A percentile compares a stretch with the other conserved stretches of the same genome.
These are phyloP conservation scores for Skeletonema menzelii DNA, from an alignment of 108 stramenopile species.

Conservation along the genomic window DNA sequence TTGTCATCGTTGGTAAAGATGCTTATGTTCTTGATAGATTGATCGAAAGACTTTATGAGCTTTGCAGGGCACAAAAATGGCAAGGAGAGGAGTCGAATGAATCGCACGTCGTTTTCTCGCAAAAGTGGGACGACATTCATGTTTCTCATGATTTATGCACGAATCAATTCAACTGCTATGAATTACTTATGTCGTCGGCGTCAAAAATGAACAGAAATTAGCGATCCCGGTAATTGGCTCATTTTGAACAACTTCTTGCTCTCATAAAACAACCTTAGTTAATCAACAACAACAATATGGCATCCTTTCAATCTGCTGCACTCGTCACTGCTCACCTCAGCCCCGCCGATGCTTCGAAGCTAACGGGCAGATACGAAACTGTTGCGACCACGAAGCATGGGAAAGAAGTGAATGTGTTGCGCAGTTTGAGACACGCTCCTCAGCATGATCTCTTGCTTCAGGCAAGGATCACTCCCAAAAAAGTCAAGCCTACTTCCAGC, in stretches of 20 bases:
- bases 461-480: not conserved
- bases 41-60: not conserved
- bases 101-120: not conserved
- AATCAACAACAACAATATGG: not conserved
- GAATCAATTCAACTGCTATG: no score
- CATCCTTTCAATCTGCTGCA: not conserved
- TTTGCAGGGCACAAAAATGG: not conserved
- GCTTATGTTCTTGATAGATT: no score
- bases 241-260: no score
- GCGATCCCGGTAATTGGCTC: no score
- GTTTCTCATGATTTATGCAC: no score
- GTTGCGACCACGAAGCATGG: constrained; percentile 13
- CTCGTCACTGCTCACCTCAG: constrained; percentile 14
- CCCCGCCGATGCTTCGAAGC: constrained; percentile 11
- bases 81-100: not conserved
- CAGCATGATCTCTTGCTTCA: constrained; percentile 4
- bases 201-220: no score
- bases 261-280: not conserved
- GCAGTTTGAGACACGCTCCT: not conserved
- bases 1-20: not conserved
- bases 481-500: not conserved
- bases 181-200: no score
- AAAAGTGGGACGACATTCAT: no score
- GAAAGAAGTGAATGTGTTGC: not conserved
- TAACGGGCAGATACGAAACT: constrained; percentile 29